phyloP scores from a whole-genome alignment of 257 asterid species.

The Nicotiana paniculata region DNA sequence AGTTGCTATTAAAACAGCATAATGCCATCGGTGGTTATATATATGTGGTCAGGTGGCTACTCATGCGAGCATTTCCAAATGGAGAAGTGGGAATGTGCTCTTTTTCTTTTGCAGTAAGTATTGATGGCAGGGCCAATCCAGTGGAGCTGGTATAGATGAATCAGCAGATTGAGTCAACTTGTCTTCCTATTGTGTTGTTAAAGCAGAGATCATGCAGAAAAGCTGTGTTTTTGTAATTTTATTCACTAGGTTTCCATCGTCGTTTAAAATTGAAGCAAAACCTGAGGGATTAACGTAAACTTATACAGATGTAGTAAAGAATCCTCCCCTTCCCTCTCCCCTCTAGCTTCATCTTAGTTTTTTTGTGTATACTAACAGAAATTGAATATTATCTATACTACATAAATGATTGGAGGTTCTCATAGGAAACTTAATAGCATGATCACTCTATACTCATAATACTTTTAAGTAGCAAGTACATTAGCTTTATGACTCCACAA shows the following conservation, averaged over 20 bases:
- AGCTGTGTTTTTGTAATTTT: not conserved
- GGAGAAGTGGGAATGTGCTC: not conserved
- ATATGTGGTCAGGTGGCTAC: not conserved
- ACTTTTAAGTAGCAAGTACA: not conserved
- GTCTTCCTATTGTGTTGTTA: not conserved
- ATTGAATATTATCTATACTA: not conserved
- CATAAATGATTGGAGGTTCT: not conserved
- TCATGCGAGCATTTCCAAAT: not conserved
- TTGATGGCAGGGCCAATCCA: not conserved
- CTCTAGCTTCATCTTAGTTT: slow-evolving; percentile 5
- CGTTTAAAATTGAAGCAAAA: not conserved
- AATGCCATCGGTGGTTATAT: not conserved
- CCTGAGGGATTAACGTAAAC: not conserved
- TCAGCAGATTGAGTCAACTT: not conserved
- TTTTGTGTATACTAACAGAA: slow-evolving; percentile 7
- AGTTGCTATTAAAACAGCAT: slow-evolving; percentile 33
- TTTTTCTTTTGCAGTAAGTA: not conserved
- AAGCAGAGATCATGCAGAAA: not conserved
- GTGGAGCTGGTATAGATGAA: not conserved
- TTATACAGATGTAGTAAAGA: not conserved
- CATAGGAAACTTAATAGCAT: not conserved
- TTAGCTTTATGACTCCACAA: not conserved
- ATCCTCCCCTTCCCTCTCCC: not conserved
- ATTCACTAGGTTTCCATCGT: not conserved
- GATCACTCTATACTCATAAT: not conserved